Percentiles rank a stretch among this genome's conserved stretches.
These are phyloP conservation scores for Neltuma alba DNA, from an alignment of 306 rosid genomes.

Conservation along the genomic window DNA sequence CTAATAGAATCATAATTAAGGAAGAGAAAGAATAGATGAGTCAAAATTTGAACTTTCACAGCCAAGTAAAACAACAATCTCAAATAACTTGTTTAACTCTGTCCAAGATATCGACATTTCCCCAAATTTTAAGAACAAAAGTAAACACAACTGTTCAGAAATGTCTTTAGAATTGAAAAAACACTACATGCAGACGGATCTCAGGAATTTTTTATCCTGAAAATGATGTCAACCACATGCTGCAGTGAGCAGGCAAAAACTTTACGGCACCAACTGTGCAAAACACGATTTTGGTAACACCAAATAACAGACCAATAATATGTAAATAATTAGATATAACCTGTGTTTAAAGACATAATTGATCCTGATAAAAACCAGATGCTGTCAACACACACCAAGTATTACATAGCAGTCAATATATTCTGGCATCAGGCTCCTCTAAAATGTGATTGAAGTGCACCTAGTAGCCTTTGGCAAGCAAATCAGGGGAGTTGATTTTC, in stretches of 20 bases:
- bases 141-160: too few relatives aligned
- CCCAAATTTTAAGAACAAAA: too few relatives aligned
- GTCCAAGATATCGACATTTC: too few relatives aligned
- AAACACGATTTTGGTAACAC: background rate
- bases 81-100: too few relatives aligned
- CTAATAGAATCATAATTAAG: background rate
- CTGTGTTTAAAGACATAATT: background rate
- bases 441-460: background rate
- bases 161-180: too few relatives aligned
- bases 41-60: too few relatives aligned
- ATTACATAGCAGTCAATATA: background rate
- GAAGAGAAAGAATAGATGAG: background rate
- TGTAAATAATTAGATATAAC: background rate
- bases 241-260: background rate
- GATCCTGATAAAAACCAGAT: background rate
- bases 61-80: too few relatives aligned
- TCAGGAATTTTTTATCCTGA: too few relatives aligned
- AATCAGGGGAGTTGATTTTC: background rate
- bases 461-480: background rate
- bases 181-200: too few relatives aligned
- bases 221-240: background rate
- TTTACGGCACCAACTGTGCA: background rate
- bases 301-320: conserved; percentile 3
- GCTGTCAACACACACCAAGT: background rate
- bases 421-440: background rate